phyloP scores from a whole-genome alignment of 225 moss, liverwort and hornwort genomes.

The Neckera pumila region DNA sequence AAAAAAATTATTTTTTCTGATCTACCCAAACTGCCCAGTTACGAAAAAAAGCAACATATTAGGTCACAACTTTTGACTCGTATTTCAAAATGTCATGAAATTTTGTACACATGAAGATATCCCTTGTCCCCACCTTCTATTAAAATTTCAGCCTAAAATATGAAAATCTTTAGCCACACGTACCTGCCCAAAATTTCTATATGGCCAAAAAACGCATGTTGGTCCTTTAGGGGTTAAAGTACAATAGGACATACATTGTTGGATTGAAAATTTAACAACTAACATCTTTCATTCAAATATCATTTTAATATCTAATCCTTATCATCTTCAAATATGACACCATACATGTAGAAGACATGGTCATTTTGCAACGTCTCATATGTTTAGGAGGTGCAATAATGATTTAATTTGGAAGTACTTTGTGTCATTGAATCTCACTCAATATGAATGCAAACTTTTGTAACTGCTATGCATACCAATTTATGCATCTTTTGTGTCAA shows the following conservation, averaged over 20 bases:
- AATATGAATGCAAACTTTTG: background rate
- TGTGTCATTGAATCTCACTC: background rate
- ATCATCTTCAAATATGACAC: fast-evolving
- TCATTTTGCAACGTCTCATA: background rate
- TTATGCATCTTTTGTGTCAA: background rate
- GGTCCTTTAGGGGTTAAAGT: no score
- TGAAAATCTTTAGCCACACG: no score
- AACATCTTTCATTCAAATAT: background rate
- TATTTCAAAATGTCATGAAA: no score
- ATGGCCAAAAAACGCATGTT: no score
- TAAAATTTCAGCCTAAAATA: no score
- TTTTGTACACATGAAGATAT: no score
- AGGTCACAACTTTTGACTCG: no score
- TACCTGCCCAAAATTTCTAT: no score
- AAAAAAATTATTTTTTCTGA: no score
- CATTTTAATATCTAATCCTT: background rate
- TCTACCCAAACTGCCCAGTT: no score
- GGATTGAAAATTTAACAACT: background rate
- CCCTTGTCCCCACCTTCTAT: no score
- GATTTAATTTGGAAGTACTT: background rate
- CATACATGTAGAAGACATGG: background rate
- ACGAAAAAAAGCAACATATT: no score
- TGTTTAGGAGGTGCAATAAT: background rate
- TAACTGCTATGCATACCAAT: fast-evolving
- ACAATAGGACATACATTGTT: fast-evolving